These are phyloP conservation scores for Chalaropsis thielavioides DNA, from an alignment of 2,329 filamentous ascomycete species.

Conservation along the genomic window DNA sequence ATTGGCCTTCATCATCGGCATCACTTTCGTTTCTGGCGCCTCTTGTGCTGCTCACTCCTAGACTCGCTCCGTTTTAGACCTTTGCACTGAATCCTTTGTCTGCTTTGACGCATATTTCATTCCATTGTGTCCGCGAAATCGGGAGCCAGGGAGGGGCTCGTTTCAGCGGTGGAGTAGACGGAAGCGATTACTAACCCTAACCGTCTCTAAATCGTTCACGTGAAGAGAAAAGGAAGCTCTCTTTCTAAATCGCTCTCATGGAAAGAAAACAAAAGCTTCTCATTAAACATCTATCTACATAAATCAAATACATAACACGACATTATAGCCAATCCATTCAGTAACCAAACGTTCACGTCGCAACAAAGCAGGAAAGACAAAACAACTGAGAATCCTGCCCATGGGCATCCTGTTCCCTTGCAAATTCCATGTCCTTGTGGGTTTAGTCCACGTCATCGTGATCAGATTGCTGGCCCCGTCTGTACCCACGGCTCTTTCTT, in stretches of 20 bases:
- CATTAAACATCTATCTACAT: background rate
- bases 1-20: background rate
- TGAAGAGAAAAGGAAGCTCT: background rate
- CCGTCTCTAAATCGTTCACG: too few species aligned
- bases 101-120: background rate
- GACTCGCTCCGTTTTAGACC: background rate
- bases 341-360: background rate
- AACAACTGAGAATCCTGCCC: background rate
- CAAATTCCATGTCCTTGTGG: too few species aligned
- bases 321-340: background rate
- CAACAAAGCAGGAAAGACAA: background rate
- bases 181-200: background rate
- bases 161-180: background rate
- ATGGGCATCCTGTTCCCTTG: background rate
- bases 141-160: background rate
- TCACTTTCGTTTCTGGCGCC: background rate
- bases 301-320: background rate
- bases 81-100: background rate
- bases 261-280: background rate
- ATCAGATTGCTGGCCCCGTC: conserved; percentile 10
- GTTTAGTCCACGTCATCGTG: conserved; percentile 10
- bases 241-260: too few species aligned
- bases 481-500: conserved; percentile 22
- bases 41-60: background rate
- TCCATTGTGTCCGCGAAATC: background rate